Conservation (phyloP, 2,329 filamentous ascomycete genomes). For the Sclerotinia trifoliorum region DNA sequence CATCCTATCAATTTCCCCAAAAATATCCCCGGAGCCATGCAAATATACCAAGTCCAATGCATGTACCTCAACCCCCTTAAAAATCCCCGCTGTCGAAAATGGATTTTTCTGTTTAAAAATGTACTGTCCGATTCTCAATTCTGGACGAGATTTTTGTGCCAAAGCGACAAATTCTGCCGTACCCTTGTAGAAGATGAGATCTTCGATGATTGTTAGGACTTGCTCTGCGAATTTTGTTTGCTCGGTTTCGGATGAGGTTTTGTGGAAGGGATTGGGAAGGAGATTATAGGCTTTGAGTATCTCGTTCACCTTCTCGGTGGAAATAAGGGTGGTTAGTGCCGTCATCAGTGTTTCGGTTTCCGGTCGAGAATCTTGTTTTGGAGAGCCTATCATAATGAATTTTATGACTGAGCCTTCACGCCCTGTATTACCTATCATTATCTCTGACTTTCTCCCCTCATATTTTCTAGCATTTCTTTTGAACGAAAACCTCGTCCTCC, state of each 20-base stretch:
- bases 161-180: neutral
- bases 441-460: neutral
- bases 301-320: neutral
- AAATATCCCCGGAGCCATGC: conserved; percentile 22
- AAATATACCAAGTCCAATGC: conserved; percentile 24
- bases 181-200: conserved; percentile 1
- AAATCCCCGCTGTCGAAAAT: neutral
- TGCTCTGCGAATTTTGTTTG: neutral
- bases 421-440: neutral
- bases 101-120: conserved; percentile 21
- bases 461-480: neutral
- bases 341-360: neutral
- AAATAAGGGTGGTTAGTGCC: neutral
- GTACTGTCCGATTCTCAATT: conserved; percentile 17
- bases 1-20: neutral
- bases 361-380: neutral
- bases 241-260: too few species aligned
- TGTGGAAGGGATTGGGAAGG: neutral
- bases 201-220: neutral
- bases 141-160: neutral
- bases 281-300: neutral
- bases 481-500: neutral
- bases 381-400: neutral
- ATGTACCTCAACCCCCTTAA: neutral
- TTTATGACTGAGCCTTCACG: neutral